phyloP scores from a whole-genome alignment of 495 filamentous ascomycete genomes.

The Tetracladium marchalianum region DNA sequence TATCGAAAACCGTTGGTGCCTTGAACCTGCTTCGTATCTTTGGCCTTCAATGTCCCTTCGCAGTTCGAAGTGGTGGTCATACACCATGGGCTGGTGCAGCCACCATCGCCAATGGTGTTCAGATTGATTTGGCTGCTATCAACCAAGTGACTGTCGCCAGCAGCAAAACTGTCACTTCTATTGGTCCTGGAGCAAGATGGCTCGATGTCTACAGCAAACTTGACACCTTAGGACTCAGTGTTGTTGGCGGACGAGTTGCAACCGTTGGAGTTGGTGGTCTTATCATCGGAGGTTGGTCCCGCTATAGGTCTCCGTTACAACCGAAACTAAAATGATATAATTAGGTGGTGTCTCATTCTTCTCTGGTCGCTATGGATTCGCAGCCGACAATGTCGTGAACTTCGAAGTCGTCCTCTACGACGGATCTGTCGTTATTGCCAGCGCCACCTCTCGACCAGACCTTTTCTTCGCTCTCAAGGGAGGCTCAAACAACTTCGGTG shows the following conservation, averaged over 20 bases:
- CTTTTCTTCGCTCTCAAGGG: constrained; percentile 46
- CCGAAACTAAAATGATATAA: background rate
- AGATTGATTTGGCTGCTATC: constrained; percentile 41
- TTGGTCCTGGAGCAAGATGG: constrained; percentile 42
- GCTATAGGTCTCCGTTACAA: background rate
- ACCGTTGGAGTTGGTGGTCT: constrained; percentile 18
- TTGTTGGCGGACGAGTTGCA: constrained; percentile 30
- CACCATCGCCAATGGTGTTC: constrained; percentile 40
- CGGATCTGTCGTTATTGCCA: constrained; percentile 32
- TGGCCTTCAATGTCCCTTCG: constrained; percentile 26
- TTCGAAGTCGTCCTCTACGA: constrained; percentile 43
- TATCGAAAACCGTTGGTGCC: too few relatives aligned
- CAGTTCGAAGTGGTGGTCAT: constrained; percentile 43
- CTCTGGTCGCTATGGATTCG: constrained; percentile 32
- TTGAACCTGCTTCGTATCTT: too few relatives aligned
- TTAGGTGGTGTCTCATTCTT: constrained; percentile 36
- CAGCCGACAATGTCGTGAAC: constrained; percentile 37
- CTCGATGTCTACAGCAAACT: constrained; percentile 40
- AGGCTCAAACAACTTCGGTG: constrained; percentile 43
- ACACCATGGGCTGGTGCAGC: constrained; percentile 33
- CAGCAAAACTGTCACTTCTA: constrained; percentile 21
- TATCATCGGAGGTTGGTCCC: constrained; percentile 18
- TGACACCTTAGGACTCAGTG: constrained; percentile 30
- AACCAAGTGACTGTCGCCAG: constrained; percentile 28
- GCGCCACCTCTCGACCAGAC: constrained; percentile 27